A percentile compares a stretch with the other conserved stretches of the same genome.
Evolutionary conservation across 78 protist species (phyloP).

Genomic region (Polysphondylium violaceum): DNA sequence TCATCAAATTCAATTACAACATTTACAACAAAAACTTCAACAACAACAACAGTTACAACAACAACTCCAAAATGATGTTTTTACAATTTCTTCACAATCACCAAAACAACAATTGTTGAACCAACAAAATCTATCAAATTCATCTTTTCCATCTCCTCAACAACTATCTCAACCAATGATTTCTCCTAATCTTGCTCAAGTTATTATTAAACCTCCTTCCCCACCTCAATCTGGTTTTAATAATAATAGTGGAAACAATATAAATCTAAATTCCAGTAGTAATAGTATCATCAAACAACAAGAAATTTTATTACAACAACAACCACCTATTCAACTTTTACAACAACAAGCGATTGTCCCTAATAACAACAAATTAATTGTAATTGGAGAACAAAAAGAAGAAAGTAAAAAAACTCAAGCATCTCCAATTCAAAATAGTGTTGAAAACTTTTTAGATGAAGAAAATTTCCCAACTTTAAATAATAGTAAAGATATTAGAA

Average conservation of each 20-base stretch:
- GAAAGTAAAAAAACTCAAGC: background rate
- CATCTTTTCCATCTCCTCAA: too few relatives aligned
- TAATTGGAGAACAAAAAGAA: background rate
- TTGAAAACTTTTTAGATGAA: constrained; percentile 37
- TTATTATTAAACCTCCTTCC: too few relatives aligned
- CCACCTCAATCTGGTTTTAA: too few relatives aligned
- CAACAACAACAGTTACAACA: constrained; percentile 26
- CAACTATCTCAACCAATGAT: too few relatives aligned
- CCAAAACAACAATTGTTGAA: background rate
- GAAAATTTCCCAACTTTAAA: constrained; percentile 72
- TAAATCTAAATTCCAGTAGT: constrained; percentile 3
- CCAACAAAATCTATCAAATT: too few relatives aligned
- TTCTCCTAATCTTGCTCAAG: too few relatives aligned
- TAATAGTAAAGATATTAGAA: constrained; percentile 16
- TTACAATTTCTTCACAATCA: constrained; percentile 1
- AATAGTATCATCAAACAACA: constrained; percentile 36
- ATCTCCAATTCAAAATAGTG: background rate
- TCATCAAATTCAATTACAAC: too few relatives aligned
- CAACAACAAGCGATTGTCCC: background rate
- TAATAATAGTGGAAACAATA: constrained; percentile 8
- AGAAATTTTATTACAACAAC: constrained; percentile 40
- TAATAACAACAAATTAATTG: background rate
- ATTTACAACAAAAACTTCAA: constrained; percentile 14
- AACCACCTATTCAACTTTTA: constrained; percentile 21
- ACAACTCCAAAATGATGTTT: too few relatives aligned